A percentile compares a stretch with the other conserved stretches of the same genome.
Conservation (phyloP, 257 asterid species). For the Misopates orontium region DNA sequence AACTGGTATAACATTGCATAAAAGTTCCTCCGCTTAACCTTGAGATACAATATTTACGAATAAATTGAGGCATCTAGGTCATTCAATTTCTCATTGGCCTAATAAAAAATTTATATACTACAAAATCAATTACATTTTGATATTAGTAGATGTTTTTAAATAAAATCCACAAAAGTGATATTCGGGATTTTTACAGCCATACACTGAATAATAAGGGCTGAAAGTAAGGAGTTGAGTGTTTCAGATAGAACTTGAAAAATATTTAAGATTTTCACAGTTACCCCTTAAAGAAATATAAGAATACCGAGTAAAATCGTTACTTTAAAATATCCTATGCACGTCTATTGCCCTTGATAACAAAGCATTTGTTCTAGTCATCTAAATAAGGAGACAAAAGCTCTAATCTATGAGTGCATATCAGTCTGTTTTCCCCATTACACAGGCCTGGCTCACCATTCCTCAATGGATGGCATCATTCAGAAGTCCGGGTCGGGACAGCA, state of each 20-base stretch:
- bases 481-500: too few relatives aligned
- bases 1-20: neutral
- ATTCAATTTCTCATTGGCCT: conserved; percentile 15
- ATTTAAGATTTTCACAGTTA: neutral
- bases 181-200: conserved; percentile 4
- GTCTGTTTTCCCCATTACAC: too few relatives aligned
- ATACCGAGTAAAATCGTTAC: too few relatives aligned
- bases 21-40: conserved; percentile 9
- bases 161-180: neutral
- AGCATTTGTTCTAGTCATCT: too few relatives aligned
- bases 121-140: neutral
- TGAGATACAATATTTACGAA: neutral
- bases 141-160: conserved; percentile 3
- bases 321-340: too few relatives aligned
- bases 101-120: neutral
- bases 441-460: too few relatives aligned
- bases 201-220: neutral
- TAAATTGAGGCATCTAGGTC: neutral
- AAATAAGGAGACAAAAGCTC: too few relatives aligned
- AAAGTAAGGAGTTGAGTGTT: conserved; percentile 1
- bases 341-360: too few relatives aligned
- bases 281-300: neutral
- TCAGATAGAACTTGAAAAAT: neutral
- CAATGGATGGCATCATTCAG: too few relatives aligned
- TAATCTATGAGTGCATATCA: too few relatives aligned